These are phyloP conservation scores for Meyerozyma smithsonii DNA, from an alignment of 1,139 yeast species.

Conservation along the genomic window DNA sequence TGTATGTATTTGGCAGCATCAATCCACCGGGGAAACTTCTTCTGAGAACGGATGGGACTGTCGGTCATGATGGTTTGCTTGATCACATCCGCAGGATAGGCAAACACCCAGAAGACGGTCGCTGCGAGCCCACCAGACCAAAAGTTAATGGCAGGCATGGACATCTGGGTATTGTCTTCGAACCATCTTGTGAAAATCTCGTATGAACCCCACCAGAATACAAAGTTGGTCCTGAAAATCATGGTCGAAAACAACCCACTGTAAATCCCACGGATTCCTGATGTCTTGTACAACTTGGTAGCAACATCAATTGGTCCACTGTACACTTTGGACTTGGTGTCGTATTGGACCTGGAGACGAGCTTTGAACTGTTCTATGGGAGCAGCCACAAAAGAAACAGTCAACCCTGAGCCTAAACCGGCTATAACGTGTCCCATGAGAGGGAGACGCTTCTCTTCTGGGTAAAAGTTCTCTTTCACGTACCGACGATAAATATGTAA, in stretches of 20 bases:
- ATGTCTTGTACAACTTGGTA: conserved; percentile 44
- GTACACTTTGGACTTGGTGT: conserved; percentile 62
- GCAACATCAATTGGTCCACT: conserved; percentile 79
- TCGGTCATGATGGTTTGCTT: conserved; percentile 87
- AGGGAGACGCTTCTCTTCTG: conserved; percentile 58
- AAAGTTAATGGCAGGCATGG: conserved; percentile 69
- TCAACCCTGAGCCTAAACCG: conserved; percentile 81
- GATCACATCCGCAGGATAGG: conserved; percentile 86
- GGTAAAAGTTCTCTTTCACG: conserved; percentile 59
- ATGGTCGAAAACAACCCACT: conserved; percentile 82
- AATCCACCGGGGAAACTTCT: conserved; percentile 66
- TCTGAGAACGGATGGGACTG: conserved; percentile 53
- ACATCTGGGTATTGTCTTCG: conserved; percentile 56
- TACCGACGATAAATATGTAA: conserved; percentile 70
- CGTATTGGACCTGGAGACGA: conserved; percentile 84
- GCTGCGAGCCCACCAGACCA: conserved; percentile 92
- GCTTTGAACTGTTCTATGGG: conserved; percentile 91
- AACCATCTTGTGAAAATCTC: conserved; percentile 72
- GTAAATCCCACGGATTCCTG: conserved; percentile 70
- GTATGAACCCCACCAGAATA: conserved; percentile 94
- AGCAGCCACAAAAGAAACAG: conserved; percentile 90
- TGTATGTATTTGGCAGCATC: conserved; percentile 71
- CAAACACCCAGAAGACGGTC: conserved; percentile 83
- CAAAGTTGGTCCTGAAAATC: conserved; percentile 81
- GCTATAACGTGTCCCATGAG: conserved; percentile 71